Evolutionary conservation across 2,329 filamentous ascomycete genomes (phyloP).

Genomic region (Claviceps pazoutovae): DNA sequence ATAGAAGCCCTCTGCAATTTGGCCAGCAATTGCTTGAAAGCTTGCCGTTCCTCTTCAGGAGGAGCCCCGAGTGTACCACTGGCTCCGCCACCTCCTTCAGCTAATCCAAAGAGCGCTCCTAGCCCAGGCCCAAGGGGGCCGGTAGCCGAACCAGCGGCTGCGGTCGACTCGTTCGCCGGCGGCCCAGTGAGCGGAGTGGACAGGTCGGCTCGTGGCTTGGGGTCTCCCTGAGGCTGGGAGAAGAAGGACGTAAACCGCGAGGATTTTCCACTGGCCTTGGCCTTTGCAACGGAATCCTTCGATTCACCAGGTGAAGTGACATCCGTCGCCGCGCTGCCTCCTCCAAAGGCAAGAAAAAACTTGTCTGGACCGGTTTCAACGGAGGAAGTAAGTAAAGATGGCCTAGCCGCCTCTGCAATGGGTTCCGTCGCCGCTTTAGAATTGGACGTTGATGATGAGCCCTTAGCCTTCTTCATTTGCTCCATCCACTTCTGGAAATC

Average conservation of each 20-base stretch:
- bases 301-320: slow-evolving; percentile 39
- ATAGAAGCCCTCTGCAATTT: slow-evolving; percentile 56
- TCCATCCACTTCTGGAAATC: slow-evolving; percentile 95
- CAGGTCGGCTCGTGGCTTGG: slow-evolving; percentile 34
- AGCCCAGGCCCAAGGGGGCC: slow-evolving; percentile 3
- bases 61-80: slow-evolving; percentile 8
- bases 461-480: slow-evolving; percentile 60
- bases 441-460: slow-evolving; percentile 13
- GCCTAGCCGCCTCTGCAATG: slow-evolving; percentile 32
- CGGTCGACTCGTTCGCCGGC: slow-evolving; percentile 8
- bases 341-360: slow-evolving; percentile 53
- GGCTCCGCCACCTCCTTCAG: background rate
- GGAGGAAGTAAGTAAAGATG: slow-evolving; percentile 44
- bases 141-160: slow-evolving; percentile 3
- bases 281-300: slow-evolving; percentile 26
- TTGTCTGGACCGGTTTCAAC: slow-evolving; percentile 59
- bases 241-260: slow-evolving; percentile 84
- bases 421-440: slow-evolving; percentile 21
- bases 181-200: slow-evolving; percentile 27
- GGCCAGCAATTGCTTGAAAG: slow-evolving; percentile 67
- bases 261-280: slow-evolving; percentile 49
- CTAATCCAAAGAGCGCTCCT: slow-evolving; percentile 2
- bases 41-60: slow-evolving; percentile 62
- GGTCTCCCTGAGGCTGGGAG: slow-evolving; percentile 34
- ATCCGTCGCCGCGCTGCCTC: slow-evolving; percentile 25